Evolutionary conservation across 2,329 filamentous ascomycete genomes (phyloP).

Genomic region (Phaeosphaeriaceae sp.): DNA sequence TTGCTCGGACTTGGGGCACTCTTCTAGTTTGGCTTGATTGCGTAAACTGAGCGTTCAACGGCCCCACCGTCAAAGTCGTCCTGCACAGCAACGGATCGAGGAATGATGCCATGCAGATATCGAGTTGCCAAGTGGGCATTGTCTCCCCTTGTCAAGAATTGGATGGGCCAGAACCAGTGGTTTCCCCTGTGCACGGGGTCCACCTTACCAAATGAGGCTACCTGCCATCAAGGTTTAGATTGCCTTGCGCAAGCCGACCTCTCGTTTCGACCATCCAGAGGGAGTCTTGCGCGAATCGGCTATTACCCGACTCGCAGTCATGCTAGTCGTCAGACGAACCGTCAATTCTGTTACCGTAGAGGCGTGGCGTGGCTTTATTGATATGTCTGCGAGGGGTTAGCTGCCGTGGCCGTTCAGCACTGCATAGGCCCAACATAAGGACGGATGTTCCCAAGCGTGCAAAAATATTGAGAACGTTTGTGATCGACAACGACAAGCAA

Average conservation of each 20-base stretch:
- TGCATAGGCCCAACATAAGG: constrained; percentile 30
- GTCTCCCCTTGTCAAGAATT: constrained; percentile 9
- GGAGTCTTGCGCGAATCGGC: constrained; percentile 14
- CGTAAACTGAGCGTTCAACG: no score
- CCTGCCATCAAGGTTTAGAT: constrained; percentile 29
- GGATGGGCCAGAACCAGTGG: constrained; percentile 24
- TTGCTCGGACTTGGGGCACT: no score
- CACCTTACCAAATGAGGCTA: constrained; percentile 19
- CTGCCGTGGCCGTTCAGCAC: constrained; percentile 30
- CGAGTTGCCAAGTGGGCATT: constrained; percentile 13
- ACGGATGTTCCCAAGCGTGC: constrained; percentile 27
- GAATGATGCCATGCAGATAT: constrained; percentile 11
- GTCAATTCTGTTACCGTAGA: constrained; percentile 24
- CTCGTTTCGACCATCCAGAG: constrained; percentile 12
- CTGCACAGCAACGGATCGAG: constrained; percentile 8
- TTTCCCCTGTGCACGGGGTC: constrained; percentile 6
- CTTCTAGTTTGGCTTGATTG: no score
- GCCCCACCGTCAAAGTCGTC: neutral
- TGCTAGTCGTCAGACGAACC: constrained; percentile 27
- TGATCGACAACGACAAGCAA: constrained; percentile 31
- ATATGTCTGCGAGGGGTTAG: constrained; percentile 28
- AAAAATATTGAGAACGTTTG: constrained; percentile 22
- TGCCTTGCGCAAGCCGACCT: constrained; percentile 32
- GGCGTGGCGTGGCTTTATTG: constrained; percentile 36
- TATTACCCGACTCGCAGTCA: constrained; percentile 34